A percentile compares a stretch with the other conserved stretches of the same genome.
phyloP scores from a whole-genome alignment of 2,329 filamentous ascomycete species.

The Helminthosporium solani region DNA sequence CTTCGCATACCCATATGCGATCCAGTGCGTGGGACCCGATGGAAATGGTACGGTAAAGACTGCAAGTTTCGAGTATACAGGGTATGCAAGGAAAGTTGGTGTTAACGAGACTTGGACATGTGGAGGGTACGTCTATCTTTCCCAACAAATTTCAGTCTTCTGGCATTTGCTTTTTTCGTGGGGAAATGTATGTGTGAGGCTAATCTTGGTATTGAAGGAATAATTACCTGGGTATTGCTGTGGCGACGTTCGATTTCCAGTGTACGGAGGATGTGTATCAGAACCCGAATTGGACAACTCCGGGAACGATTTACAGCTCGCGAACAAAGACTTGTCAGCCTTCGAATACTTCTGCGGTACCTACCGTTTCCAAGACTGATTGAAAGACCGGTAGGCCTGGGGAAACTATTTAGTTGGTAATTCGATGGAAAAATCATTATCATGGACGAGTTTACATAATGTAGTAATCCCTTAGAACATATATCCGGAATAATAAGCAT shows the following conservation, averaged over 20 bases:
- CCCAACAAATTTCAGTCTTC: too few species aligned
- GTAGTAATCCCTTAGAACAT: too few species aligned
- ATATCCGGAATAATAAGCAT: too few species aligned
- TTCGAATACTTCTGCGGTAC: not conserved
- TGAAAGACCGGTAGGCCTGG: too few species aligned
- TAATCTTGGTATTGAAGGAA: not conserved
- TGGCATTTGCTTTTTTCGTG: not conserved
- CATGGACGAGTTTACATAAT: too few species aligned
- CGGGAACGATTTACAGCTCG: not conserved
- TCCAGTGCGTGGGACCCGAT: not conserved
- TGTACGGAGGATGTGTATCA: not conserved
- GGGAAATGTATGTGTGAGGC: too few species aligned
- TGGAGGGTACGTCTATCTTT: constrained; percentile 5
- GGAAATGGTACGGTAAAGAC: not conserved
- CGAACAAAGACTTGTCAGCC: not conserved
- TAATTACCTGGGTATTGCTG: not conserved
- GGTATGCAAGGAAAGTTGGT: constrained; percentile 1
- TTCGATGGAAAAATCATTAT: too few species aligned
- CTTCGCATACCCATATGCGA: not conserved
- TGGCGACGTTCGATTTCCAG: not conserved
- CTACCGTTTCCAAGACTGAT: not conserved
- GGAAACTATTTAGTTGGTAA: too few species aligned
- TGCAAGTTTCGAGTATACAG: constrained; percentile 7
- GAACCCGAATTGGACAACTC: not conserved
- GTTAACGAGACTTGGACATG: constrained; percentile 14